Base-by-base conservation (phyloP, 192 early-diverging fungal genomes). In the Coemansia sp. region DNA sequence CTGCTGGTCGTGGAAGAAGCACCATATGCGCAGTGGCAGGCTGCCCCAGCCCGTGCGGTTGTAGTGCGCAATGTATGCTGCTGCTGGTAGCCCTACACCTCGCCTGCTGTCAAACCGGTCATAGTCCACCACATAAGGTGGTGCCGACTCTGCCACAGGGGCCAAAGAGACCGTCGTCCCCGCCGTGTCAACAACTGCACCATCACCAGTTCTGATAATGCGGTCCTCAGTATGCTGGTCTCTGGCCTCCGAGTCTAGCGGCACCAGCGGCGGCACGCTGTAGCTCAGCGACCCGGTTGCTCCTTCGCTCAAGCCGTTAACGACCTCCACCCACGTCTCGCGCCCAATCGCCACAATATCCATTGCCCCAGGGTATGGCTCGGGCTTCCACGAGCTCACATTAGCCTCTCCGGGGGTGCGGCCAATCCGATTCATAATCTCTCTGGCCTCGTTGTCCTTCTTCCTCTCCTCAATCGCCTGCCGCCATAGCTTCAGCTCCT, bases 1-100 rank as follows among this genome's bases (percentile, higher is more conserved):
- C 68, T 80, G 68, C 64, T 80, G 77, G 56, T 80, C 68, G 55
- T 80, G 67, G 68, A 80, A 80, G n/a, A 80, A 74, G 58, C 67
- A 67, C 67, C 61, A 80, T 27, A 80, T 61, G 48, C 65, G 65
- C 24, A 46, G 64, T 8, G 77, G 72, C 57, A 80, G 42, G 40
- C 60, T 58, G 19, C 68, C 72, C 77, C 77, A 80, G 11, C 77
- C 77, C 2, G 68, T 58, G 17, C 64, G 62, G 46, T 71, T 74
- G 24, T 53, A 53, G 60, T 74, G 77, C 39, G 68, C 58, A 34
- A 80, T 74, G 38, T 70, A 80, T 41, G 72, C 77, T 33, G 53
- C 65, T 0, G 57, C 77, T 37, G 77, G 77, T 53, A 74, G 53
- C 54, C 43, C 59, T 44, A 68, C 46, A 7, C 52, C 26, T 38